Base-by-base conservation (phyloP, 2,329 filamentous ascomycete genomes). In the Coniochaeta ligniaria region DNA sequence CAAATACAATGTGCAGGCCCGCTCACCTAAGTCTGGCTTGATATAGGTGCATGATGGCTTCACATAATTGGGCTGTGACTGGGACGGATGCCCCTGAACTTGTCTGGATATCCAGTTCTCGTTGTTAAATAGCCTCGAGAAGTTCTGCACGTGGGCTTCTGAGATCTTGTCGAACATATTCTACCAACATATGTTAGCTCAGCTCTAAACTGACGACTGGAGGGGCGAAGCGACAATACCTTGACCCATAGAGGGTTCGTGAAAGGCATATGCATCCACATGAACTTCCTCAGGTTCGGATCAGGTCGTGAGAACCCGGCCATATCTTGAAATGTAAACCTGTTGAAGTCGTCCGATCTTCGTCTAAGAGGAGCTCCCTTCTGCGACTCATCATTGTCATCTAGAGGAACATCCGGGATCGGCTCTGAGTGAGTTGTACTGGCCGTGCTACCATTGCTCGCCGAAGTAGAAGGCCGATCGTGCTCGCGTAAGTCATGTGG, bases 221-320 rank as follows among this genome's bases (percentile, higher is more conserved):
- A 54, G 6, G 6, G 11, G 28, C 31, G 38, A 66, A 64, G 63
- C 59, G 72, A 66, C 65, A 63, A 62, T 66, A 82, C 81, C 73
- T 81, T 83, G 2, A 84, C 82, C 83, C 83, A 85, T 0, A 78
- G 75, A 0, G 83, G 81, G 58, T 85, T 84, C 9, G 81, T 85
- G 31, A 79, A 84, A 0, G 82, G 80, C 20, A 83, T 64, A 68
- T 85, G 83, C 55, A 85, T 77, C 83, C 83, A 85, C 65, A 81
- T 78, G 64, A 84, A 84, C 67, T 80, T 83, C 26, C 79, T 75
- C 60, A 67, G 68, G 2, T 65, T 62, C 1, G 73, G 71, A 56
- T 75, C 69, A 0, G 76, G 76, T 28, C 76, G 67, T 4, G 74
- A 76, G 63, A 78, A 78, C 0, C 75, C 76, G 0, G 54, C 54